Percentiles rank a stretch among this genome's conserved stretches.
Conservation (phyloP, 2,329 filamentous ascomycete genomes). For the Chrysosporium keratinophilum region DNA sequence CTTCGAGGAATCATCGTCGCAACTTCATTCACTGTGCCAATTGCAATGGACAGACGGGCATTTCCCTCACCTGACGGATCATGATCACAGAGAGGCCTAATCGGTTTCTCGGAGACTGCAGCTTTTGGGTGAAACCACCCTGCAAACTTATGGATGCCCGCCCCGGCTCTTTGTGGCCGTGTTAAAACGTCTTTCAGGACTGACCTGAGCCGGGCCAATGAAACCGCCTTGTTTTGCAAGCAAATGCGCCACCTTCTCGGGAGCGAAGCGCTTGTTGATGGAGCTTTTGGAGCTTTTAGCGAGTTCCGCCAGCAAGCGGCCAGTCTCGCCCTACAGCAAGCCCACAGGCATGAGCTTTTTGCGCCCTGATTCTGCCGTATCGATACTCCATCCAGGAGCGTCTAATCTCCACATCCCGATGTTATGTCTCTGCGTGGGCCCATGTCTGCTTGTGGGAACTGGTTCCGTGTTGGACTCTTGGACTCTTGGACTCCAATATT, state of each 20-base stretch:
- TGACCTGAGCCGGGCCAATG: not conserved
- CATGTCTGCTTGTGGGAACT: not conserved
- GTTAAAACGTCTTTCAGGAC: no score
- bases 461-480: no score
- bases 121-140: not conserved
- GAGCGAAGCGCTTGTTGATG: conserved; percentile 2
- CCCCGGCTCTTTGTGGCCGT: no score
- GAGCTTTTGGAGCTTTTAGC: no score
- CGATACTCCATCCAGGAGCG: no score
- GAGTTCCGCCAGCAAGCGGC: not conserved
- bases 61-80: no score
- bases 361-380: not conserved
- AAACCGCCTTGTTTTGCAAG: not conserved
- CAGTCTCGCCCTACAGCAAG: not conserved
- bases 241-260: not conserved
- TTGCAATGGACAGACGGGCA: no score
- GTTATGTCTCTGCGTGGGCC: not conserved
- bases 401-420: conserved; percentile 1
- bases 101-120: not conserved
- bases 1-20: no score
- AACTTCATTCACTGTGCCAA: no score
- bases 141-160: not conserved
- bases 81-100: not conserved
- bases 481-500: no score
- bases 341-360: not conserved